Conservation (phyloP, 768 basidiomycete species). For the Mycena floridula region DNA sequence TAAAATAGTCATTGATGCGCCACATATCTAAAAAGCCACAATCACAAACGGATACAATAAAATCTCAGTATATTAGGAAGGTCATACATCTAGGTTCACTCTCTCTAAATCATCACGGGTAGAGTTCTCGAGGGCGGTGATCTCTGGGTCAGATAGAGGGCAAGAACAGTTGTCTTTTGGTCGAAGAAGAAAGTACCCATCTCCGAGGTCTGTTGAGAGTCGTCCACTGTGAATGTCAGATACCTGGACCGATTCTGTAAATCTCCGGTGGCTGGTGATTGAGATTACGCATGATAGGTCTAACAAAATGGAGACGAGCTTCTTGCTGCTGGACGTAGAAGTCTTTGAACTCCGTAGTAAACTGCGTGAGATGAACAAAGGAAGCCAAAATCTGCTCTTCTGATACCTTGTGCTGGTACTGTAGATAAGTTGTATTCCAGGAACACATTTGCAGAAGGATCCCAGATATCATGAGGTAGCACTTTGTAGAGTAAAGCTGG, state of each 20-base stretch:
- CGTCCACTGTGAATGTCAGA: background rate
- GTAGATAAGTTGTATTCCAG: constrained; percentile 11
- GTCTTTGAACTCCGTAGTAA: background rate
- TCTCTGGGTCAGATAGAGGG: background rate
- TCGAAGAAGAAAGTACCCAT: background rate
- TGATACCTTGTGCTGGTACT: too few species aligned
- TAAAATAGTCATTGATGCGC: too few species aligned
- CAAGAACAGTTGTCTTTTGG: background rate
- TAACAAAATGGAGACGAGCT: background rate
- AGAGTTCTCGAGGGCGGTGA: background rate
- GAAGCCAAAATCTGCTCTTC: too few species aligned
- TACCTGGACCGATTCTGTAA: background rate
- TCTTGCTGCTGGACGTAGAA: background rate
- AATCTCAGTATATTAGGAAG: too few species aligned
- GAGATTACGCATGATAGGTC: background rate
- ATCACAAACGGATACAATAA: too few species aligned
- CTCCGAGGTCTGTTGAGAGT: background rate
- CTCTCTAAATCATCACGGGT: background rate
- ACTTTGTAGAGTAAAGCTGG: constrained; percentile 6
- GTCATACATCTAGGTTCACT: too few species aligned
- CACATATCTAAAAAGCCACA: too few species aligned
- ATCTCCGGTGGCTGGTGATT: background rate
- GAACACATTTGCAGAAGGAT: constrained; percentile 4
- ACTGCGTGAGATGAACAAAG: background rate
- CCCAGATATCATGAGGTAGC: constrained; percentile 6